These are phyloP conservation scores for Elsinoe australis DNA, from an alignment of 2,329 filamentous ascomycete genomes.

Conservation along the genomic window DNA sequence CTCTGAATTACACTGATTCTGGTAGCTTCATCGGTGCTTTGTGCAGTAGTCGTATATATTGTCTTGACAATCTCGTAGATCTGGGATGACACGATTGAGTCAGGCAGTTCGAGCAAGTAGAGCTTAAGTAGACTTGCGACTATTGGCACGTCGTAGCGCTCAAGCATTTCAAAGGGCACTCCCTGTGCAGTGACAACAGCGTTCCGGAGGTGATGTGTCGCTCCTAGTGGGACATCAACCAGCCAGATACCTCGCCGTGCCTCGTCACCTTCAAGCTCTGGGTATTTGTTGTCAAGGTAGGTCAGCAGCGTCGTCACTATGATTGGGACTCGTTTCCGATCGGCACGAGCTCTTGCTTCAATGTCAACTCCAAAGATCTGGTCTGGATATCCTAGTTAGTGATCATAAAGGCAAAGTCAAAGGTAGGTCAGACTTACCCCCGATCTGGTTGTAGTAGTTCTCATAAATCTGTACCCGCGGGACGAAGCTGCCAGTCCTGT, in stretches of 20 bases:
- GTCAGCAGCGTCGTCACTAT: constrained; percentile 89
- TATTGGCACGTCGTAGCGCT: constrained; percentile 87
- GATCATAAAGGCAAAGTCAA: background rate
- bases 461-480: constrained; percentile 90
- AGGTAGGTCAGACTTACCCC: constrained; percentile 46
- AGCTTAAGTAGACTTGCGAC: constrained; percentile 88
- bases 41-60: constrained; percentile 77
- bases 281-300: constrained; percentile 91
- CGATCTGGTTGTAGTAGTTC: constrained; percentile 98
- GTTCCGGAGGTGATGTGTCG: constrained; percentile 75
- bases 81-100: constrained; percentile 96
- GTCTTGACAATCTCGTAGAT: constrained; percentile 99
- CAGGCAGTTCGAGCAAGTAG: constrained; percentile 89
- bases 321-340: constrained; percentile 89
- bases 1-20: constrained; percentile 89
- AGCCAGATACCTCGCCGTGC: constrained; percentile 89
- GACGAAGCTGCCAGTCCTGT: constrained; percentile 86
- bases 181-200: constrained; percentile 81
- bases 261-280: constrained; percentile 93
- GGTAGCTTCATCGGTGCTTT: constrained; percentile 67
- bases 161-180: constrained; percentile 66
- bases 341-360: constrained; percentile 85
- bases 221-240: constrained; percentile 75
- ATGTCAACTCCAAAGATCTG: constrained; percentile 97
- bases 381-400: constrained; percentile 44